Evolutionary conservation across 2,329 filamentous ascomycete species (phyloP).

Genomic region (Exophiala calicioides): DNA sequence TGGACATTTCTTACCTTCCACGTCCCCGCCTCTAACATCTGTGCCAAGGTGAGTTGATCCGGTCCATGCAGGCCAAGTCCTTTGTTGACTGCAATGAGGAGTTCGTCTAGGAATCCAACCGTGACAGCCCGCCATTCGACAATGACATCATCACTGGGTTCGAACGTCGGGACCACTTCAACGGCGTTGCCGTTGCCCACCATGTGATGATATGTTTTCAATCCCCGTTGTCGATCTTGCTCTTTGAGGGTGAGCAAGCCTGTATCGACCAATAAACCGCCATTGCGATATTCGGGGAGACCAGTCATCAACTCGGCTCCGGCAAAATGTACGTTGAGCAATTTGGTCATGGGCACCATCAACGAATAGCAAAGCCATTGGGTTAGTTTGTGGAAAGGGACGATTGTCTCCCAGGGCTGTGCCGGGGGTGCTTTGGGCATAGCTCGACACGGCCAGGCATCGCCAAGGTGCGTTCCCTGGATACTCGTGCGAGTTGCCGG

Average conservation of each 20-base stretch:
- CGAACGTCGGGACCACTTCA: constrained; percentile 73
- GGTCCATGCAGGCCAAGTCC: constrained; percentile 67
- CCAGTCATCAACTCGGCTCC: constrained; percentile 82
- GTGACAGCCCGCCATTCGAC: constrained; percentile 78
- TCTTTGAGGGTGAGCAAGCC: constrained; percentile 76
- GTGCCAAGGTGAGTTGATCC: constrained; percentile 73
- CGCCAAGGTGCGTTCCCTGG: constrained; percentile 82
- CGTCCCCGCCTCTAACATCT: constrained; percentile 91
- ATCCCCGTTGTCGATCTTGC: constrained; percentile 67
- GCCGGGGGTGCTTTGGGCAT: constrained; percentile 66
- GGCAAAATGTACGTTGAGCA: constrained; percentile 78
- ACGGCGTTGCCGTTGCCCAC: constrained; percentile 70
- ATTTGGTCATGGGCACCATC: constrained; percentile 83
- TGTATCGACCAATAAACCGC: constrained; percentile 81
- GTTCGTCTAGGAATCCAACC: constrained; percentile 71
- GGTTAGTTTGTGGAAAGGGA: constrained; percentile 91
- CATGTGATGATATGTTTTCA: constrained; percentile 69
- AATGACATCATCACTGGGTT: constrained; percentile 72
- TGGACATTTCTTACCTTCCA: constrained; percentile 75
- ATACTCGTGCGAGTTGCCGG: constrained; percentile 81
- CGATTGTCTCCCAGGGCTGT: constrained; percentile 64
- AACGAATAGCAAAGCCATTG: constrained; percentile 95
- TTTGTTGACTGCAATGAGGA: constrained; percentile 68
- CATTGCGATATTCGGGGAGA: constrained; percentile 88
- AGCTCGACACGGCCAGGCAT: constrained; percentile 86